phyloP scores from a whole-genome alignment of 2,329 filamentous ascomycete species.

The Diaporthe citri region DNA sequence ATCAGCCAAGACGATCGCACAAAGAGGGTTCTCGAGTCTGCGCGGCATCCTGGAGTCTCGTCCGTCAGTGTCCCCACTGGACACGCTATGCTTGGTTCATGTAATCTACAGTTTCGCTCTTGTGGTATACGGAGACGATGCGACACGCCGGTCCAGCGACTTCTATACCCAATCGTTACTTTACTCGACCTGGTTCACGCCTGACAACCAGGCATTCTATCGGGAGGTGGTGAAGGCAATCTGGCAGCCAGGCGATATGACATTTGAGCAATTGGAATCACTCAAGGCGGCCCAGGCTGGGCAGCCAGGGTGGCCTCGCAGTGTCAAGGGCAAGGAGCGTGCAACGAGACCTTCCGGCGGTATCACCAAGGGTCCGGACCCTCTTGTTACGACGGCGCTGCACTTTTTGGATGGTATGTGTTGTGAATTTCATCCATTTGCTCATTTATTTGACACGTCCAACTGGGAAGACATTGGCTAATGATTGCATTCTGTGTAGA shows the following conservation, averaged over 20 bases:
- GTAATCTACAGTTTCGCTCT: slow-evolving; percentile 64
- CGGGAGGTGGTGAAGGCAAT: slow-evolving; percentile 58
- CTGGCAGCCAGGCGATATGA: slow-evolving; percentile 60
- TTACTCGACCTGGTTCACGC: slow-evolving; percentile 57
- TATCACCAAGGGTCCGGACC: slow-evolving; percentile 48
- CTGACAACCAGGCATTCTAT: slow-evolving; percentile 55
- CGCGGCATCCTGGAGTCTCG: slow-evolving; percentile 54
- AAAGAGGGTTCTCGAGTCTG: slow-evolving; percentile 57
- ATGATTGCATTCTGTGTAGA: slow-evolving; percentile 49
- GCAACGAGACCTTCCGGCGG: slow-evolving; percentile 42
- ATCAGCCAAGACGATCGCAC: slow-evolving; percentile 54
- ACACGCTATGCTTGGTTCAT: slow-evolving; percentile 65
- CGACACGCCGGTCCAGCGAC: slow-evolving; percentile 50
- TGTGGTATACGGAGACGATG: slow-evolving; percentile 56
- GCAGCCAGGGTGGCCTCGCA: slow-evolving; percentile 43
- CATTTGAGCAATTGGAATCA: slow-evolving; percentile 46
- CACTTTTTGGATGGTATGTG: slow-evolving; percentile 65
- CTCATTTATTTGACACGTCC: neutral
- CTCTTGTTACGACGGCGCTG: slow-evolving; percentile 56
- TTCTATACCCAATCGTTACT: slow-evolving; percentile 62
- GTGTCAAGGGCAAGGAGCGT: slow-evolving; percentile 58
- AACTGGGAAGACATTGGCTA: neutral
- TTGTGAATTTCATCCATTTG: no score
- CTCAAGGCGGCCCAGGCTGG: slow-evolving; percentile 44
- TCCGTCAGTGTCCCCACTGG: slow-evolving; percentile 54